phyloP scores from a whole-genome alignment of 768 basidiomycete species.

The Leccinum incarnatum region DNA sequence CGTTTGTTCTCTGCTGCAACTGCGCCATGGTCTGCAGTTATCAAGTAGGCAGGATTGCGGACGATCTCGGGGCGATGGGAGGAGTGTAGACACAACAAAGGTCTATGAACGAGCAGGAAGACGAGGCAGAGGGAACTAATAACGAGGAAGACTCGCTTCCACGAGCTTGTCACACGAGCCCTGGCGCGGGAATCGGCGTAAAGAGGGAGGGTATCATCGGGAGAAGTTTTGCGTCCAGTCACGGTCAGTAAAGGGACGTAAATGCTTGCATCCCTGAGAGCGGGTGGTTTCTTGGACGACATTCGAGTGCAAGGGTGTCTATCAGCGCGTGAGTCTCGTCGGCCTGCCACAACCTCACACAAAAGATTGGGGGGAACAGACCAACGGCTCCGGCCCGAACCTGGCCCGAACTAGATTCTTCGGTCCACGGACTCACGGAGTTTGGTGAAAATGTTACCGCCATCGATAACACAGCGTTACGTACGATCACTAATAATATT shows the following conservation, averaged over 20 bases:
- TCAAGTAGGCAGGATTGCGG: conserved; percentile 56
- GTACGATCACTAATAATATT: no score
- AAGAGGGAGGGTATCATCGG: conserved; percentile 18
- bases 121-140: conserved; percentile 15
- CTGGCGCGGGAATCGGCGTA: conserved; percentile 7
- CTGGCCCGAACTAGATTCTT: no score
- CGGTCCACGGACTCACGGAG: no score
- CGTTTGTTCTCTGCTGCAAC: conserved; percentile 86
- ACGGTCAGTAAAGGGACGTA: not conserved
- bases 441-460: no score
- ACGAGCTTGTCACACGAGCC: not conserved
- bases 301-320: conserved; percentile 1
- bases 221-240: not conserved
- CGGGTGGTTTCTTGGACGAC: not conserved
- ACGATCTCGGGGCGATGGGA: not conserved
- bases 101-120: conserved; percentile 4
- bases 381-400: no score
- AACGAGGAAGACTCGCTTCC: conserved; percentile 13
- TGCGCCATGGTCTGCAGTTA: conserved; percentile 70
- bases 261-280: not conserved
- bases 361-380: no score
- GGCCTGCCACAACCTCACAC: no score
- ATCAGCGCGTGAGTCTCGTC: not conserved
- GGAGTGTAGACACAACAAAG: not conserved
- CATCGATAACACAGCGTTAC: no score